A percentile compares a stretch with the other conserved stretches of the same genome.
These are phyloP conservation scores for Chenopodium album DNA, from an alignment of 148 eudicot genomes.

Conservation along the genomic window DNA sequence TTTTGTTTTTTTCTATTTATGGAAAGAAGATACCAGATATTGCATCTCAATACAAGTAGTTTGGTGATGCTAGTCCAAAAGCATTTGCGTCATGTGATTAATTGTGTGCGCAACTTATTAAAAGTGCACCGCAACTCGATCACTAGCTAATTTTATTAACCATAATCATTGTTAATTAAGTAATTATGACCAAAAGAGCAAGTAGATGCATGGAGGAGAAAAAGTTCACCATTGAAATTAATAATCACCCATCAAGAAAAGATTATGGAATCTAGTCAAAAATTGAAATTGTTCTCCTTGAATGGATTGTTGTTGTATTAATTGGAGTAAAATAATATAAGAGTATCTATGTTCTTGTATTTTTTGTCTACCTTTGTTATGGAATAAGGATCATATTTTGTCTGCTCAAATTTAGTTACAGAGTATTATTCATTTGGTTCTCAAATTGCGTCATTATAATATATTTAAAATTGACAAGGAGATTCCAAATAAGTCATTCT, in stretches of 20 bases:
- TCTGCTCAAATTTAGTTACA: no score
- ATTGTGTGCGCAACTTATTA: background rate
- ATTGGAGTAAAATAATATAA: background rate
- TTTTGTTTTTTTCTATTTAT: background rate
- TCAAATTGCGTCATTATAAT: no score
- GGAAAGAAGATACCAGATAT: background rate
- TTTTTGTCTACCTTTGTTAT: background rate
- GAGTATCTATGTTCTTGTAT: background rate
- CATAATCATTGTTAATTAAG: background rate
- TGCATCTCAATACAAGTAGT: background rate
- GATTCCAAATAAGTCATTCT: no score
- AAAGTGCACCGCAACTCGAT: background rate
- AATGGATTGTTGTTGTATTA: background rate
- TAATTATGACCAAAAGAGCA: background rate
- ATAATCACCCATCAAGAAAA: background rate
- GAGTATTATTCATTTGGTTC: no score
- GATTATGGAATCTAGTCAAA: slow-evolving; percentile 16
- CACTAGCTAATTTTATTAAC: background rate
- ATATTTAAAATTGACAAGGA: no score
- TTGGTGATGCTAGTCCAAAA: slow-evolving; percentile 10
- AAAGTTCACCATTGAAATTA: background rate
- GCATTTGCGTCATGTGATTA: background rate
- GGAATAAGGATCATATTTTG: background rate
- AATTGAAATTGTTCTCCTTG: background rate
- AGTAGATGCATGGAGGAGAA: background rate